Base-by-base conservation (phyloP, 2,329 filamentous ascomycete species). In the Exophiala spinifera region DNA sequence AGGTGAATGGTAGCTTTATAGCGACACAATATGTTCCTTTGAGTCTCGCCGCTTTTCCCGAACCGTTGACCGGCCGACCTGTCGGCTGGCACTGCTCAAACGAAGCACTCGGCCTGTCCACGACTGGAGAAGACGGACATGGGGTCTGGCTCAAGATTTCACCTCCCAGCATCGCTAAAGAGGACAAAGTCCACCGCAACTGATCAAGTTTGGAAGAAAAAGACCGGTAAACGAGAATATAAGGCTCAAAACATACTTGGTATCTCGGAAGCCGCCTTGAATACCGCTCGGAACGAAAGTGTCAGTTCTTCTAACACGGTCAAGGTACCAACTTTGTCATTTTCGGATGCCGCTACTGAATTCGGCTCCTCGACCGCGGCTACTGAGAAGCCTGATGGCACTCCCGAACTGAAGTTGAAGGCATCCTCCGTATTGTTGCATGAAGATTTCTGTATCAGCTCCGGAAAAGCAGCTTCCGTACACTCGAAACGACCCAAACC, bases 301-400 rank as follows among this genome's bases (percentile, higher is more conserved):
- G 56, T 61, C n/a, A 61, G 56, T 46, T 62, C 62, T 39, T 60
- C 57, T 20, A 46, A 49, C 14, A 61, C 62, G 8, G 55, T 43
- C 4, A 59, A 49, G 40, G 31, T 59, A 15, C 59, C 55, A 11
- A 51, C 52, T 34, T 37, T 58, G 14, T 53, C 61, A n/a, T 58
- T 63, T 36, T 63, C 61, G 13, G 60, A 62, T 51, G 56, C 61
- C 33, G 62, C 59, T n/a, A 64, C 62, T 23, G 60, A 59, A 44
- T 43, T 60, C n/a, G 56, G 56, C n/a, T 57, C 57, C 45, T 51
- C 53, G 23, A 37, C 40, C 21, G 46, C 55, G 15, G 36, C 57
- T 3, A 43, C 51, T 17, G 58, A 59, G 21, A 50, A 25, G 7
- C 43, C 36, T 7, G 51, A 55, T 13, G 42, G 47, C 13, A 15